Evolutionary conservation across 768 basidiomycete genomes (phyloP), one percentile per base, ranked within the genome.

Genomic region (Lactarius indigo): DNA sequence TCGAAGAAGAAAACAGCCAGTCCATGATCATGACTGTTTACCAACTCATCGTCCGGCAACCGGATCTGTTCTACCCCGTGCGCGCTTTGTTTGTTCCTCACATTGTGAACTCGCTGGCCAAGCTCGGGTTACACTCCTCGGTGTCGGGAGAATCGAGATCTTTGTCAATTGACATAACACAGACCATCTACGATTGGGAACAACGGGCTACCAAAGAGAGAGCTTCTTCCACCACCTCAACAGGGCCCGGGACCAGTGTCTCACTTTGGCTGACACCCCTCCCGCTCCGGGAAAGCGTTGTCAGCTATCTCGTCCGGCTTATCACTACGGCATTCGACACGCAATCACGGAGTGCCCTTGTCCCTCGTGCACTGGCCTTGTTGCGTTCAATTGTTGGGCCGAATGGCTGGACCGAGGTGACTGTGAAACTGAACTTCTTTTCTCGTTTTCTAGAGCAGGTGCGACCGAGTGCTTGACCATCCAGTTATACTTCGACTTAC

Each of bases 161-260:
- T 26, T 79, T 98, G 50, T 92, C 94, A 26, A 85, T 98, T 64
- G 97, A 99, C 66, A 85, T 96, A 41, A 82, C 96, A 17, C 94
- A 97, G 74, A 87, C 95, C 47, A 90, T 99, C 41, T 92, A 94
- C 73, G 85, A 88, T 50, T 99, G 97, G 97, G 97, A 98, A 75
- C 88, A 91, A 76, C 84, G 84, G 76, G 82, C 82, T 66, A 69
- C 69, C 28, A 64, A 65, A 33, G 70, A 65, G 28, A 69, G 61
- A 7, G 61, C 63, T 28, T 61, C 73, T 39, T 60, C 66, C 5
- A 20, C 33, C 23, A 59, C 44, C 12, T 37, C 57, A 35, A 37
- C 61, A 13, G 58, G 66, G 20, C 52, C 50, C 17, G 70, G 47
- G 9, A 13, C 68, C 2, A n/a, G 59, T 18, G 52, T 61, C 18